Evolutionary conservation across 2,329 filamentous ascomycete genomes (phyloP).

Genomic region (Dactylellina parvicollis): DNA sequence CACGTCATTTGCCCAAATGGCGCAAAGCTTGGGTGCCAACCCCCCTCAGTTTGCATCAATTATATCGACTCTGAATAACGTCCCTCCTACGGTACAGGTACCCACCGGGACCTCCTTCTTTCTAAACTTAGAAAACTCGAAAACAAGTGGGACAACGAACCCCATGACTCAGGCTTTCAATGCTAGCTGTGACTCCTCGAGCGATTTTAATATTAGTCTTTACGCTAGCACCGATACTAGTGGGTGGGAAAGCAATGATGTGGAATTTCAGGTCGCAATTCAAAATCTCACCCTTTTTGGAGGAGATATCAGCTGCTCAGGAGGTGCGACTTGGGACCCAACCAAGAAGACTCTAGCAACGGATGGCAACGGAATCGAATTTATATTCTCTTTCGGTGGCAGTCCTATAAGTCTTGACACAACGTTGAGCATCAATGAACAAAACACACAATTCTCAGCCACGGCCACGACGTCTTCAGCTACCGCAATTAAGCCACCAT

Average conservation of each 20-base stretch:
- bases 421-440: constrained; percentile 1
- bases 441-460: background rate
- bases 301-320: constrained; percentile 2
- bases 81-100: background rate
- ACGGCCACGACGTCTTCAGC: no score
- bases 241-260: background rate
- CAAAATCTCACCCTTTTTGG: background rate
- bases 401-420: constrained; percentile 8
- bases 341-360: background rate
- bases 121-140: background rate
- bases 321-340: background rate
- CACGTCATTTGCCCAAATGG: background rate
- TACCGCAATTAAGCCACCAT: no score
- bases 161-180: background rate
- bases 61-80: background rate
- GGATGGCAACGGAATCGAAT: background rate
- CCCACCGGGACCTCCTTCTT: constrained; percentile 1
- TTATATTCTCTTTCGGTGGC: constrained; percentile 4
- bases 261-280: constrained; percentile 1
- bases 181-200: background rate
- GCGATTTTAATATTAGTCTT: background rate
- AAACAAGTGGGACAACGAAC: background rate
- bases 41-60: constrained; percentile 5
- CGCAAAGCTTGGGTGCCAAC: background rate
- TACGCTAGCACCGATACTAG: constrained; percentile 8